A percentile compares a stretch with the other conserved stretches of the same genome.
Evolutionary conservation across 2,329 filamentous ascomycete species (phyloP).

Genomic region (Zymoseptoria brevis): DNA sequence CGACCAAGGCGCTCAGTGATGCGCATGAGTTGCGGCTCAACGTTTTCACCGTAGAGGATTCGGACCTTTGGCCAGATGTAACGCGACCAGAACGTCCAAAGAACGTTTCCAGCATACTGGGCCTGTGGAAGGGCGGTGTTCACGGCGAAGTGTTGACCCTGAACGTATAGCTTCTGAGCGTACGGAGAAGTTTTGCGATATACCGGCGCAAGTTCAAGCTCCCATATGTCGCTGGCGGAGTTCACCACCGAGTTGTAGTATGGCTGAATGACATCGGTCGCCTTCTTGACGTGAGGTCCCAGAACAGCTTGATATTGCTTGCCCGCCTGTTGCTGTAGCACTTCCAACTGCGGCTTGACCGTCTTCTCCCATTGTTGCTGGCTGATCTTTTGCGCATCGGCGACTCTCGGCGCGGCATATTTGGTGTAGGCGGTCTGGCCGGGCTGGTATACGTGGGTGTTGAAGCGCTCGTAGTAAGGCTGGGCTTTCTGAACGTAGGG

Average conservation of each 20-base stretch:
- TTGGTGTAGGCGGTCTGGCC: constrained; percentile 53
- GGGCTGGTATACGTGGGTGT: constrained; percentile 59
- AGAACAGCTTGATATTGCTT: constrained; percentile 62
- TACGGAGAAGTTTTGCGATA: constrained; percentile 71
- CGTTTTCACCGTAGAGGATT: constrained; percentile 77
- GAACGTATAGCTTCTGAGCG: constrained; percentile 57
- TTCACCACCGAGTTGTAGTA: constrained; percentile 62
- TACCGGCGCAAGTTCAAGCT: constrained; percentile 64
- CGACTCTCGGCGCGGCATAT: constrained; percentile 67
- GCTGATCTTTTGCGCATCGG: constrained; percentile 58
- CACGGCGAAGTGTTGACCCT: constrained; percentile 58
- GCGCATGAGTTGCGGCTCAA: constrained; percentile 87
- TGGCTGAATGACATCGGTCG: constrained; percentile 52
- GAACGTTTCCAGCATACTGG: constrained; percentile 61
- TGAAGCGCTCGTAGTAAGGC: constrained; percentile 59
- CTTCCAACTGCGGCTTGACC: constrained; percentile 64
- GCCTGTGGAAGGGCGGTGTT: constrained; percentile 65
- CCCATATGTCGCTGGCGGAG: constrained; percentile 60
- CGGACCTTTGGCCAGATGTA: constrained; percentile 75
- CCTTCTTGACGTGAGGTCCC: constrained; percentile 64
- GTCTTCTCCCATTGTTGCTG: constrained; percentile 69
- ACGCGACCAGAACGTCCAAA: constrained; percentile 62
- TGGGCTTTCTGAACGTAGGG: constrained; percentile 70
- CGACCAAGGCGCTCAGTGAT: constrained; percentile 83
- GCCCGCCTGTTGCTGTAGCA: constrained; percentile 54